Base-by-base conservation (phyloP, 129 eudicot genomes). In the Ambrosia artemisiifolia region DNA sequence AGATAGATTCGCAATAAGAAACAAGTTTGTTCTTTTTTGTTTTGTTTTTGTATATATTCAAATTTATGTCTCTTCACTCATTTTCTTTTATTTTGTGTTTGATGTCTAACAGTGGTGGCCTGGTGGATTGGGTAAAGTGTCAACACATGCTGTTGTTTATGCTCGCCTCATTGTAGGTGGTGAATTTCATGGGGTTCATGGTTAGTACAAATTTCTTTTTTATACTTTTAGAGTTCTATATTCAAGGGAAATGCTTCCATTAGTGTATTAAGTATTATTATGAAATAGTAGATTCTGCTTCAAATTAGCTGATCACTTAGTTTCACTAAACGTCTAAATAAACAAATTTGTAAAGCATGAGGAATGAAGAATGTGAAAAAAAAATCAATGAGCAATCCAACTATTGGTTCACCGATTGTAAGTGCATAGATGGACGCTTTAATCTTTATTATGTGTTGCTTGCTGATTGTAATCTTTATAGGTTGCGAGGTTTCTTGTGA, bases 401-500 rank as follows among this genome's bases (percentile, higher is more conserved):
- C 7, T 32, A 7, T 12, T 32, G 43, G 16, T 60, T 60, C 32
- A 43, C 11, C 18, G 65, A 30, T 33, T 33, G 24, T 60, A 32
- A 32, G 65, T 60, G 42, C 33, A 57, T 6, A 3, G 42, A 32
- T 30, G 5, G 11, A 33, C 65, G 2, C 44, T 24, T 24, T 24
- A 24, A 24, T 56, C 5, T 20, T 56, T 24, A 11, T 4, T 14
- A 56, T 20, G 43, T 60, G 19, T 13, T 60, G 65, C 42, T 60
- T 60, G 65, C 65, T 60, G 48, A 53, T 24, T 68, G 16, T 32
- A 76, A 57, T 56, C 42, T 32, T 14, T 79, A 35, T 64, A 94
- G 97, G 98, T 94, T 78, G 98, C 97, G 33, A 86, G 97, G 87
- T 84, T 94, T 82, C 91, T 94, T 71, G 86, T 90, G 85, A 94